Base-by-base conservation (phyloP, 805 yeast species). In the Ogataea methylovora region DNA sequence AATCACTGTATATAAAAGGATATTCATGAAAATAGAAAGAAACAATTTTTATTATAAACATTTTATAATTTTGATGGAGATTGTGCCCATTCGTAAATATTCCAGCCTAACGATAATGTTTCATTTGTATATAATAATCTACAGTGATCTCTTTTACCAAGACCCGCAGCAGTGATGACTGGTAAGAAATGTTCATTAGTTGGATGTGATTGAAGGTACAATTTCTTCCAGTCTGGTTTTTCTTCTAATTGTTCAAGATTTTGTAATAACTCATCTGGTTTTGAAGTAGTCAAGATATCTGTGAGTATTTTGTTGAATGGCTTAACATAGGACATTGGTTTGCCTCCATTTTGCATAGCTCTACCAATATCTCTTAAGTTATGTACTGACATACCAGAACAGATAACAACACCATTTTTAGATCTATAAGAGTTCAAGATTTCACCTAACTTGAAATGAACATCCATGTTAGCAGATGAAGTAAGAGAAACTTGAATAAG, bases 311-410 rank as follows among this genome's bases (percentile, higher is more conserved):
- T 43, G 43, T 75, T 75, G 56, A 83, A 82, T 23, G 67, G 66
- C 24, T 54, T 50, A 6, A 60, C 73, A 49, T 81, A 82, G 2
- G 78, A 71, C 36, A 64, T 33, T 1, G 58, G 41, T 12, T 41
- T 43, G 5, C 44, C 48, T 4, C 42, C 42, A 24, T 37, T 37
- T 18, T 41, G 32, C 24, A 38, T 23, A 29, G 63, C 52, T 5
- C 38, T 42, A 2, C 73, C 62, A 16, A 74, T 31, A 37, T 81
- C 87, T 24, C 74, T 42, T 28, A 84, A 62, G 48, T 84, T 84
- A 55, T 84, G 94, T 16, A 82, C 92, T 5, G 85, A 66, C 84
- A 81, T 79, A 4, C 94, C 94, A 1, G 88, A 79, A 35, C 76
- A 69, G 4, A 84, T 52, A 3, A 84, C 59, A 36, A 74, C 38